Evolutionary conservation across 306 rosid genomes (phyloP), one percentile per base, ranked within the genome.

Genomic region (Rubus idaeus): DNA sequence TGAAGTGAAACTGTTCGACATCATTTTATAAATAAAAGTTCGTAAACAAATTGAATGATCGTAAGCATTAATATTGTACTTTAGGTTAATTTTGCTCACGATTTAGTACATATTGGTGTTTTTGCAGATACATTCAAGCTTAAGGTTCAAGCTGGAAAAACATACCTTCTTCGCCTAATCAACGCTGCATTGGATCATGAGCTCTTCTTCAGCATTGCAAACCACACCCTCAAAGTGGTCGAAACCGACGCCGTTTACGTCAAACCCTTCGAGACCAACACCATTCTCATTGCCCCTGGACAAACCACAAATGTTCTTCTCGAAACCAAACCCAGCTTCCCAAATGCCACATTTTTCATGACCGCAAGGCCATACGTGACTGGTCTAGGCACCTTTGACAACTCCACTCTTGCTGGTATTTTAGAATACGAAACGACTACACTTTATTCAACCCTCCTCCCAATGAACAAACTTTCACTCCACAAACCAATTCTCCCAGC

Each of bases 221-320:
- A 88, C 42, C 95, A 91, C 72, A 87, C 83, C 9, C 86, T 91
- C 53, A 85, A 67, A 52, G 87, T 88, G 0, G 89, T 91, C 1
- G 95, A 86, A 41, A 89, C 68, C 1, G 91, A 91, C 66, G 95
- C 92, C 3, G 9, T 89, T 60, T 89, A 91, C 65, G 87, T 83
- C 0, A 91, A 91, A 51, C 92, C 94, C 2, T 91, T 91, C 55
- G 78, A 78, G 8, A 81, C 88, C 0, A 39, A 82, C 45, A 85
- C 87, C 0, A 52, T 91, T 58, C 88, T 87, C 3, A 87, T 91
- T 47, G 52, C 93, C 12, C 93, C 93, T 0, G 95, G 93, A 0
- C 95, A 91, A 74, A 89, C 95, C 81, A 80, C 89, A 6, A 91
- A 91, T 75, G 85, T 88, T 70, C 84, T 88, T 66, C 90, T 91